Base-by-base conservation (phyloP, 1,139 yeast species). In the Debaryomycetaceae sp. region DNA sequence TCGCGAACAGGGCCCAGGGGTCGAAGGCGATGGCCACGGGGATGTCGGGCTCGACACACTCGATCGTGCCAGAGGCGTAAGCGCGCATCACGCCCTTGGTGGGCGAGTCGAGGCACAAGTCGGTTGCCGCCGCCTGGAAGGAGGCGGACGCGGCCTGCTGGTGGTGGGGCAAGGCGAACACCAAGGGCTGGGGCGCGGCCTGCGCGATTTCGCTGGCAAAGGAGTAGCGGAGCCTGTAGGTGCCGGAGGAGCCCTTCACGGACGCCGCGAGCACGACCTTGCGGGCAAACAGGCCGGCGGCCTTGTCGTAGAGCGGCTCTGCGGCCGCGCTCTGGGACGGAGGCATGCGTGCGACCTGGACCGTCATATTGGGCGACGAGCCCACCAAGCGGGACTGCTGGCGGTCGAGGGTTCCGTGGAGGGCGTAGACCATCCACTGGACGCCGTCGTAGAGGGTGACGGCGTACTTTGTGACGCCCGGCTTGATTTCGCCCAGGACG, bases 151-250 rank as follows among this genome's bases (percentile, higher is more conserved):
- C 59, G 0, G 68, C 54, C 15, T 60, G 62, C 32, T 68, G 71
- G 38, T 79, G 90, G 45, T 80, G 93, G 2, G 90, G 90, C 14
- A 78, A 58, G 58, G 59, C 73, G 65, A 61, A 68, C 40, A 63
- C 46, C n/a, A 64, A 36, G n/a, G n/a, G n/a, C n/a, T n/a, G n/a
- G n/a, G n/a, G n/a, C n/a, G n/a, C n/a, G n/a, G n/a, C n/a, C n/a
- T n/a, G n/a, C n/a, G n/a, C n/a, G n/a, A n/a, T n/a, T n/a, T n/a
- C n/a, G 2, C 60, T 49, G n/a, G 44, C 38, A 28, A 47, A 42
- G 5, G 40, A 41, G 35, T 56, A 64, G 4, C 37, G 34, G 30
- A 64, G 55, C 3, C 41, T 35, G 37, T 63, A 64, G 8, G 37
- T 42, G 13, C 59, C 57, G 12, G 30, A 40, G 13, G 37, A 40